A percentile compares a stretch with the other conserved stretches of the same genome.
These are phyloP conservation scores for Schizochytrium sp. DNA, from an alignment of 108 stramenopile genomes.

Conservation along the genomic window DNA sequence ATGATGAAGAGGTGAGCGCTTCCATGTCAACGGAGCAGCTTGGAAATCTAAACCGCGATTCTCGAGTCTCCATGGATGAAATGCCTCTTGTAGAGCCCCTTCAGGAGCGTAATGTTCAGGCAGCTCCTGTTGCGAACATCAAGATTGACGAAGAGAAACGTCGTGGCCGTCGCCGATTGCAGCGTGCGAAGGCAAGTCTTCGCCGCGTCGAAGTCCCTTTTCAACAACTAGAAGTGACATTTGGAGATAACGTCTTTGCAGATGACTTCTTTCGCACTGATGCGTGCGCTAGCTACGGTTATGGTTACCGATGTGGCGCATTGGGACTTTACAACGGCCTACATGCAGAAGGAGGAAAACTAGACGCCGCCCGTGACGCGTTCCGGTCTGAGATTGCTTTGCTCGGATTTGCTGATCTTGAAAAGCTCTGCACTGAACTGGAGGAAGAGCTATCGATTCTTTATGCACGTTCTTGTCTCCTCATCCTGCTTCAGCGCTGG, in stretches of 20 bases:
- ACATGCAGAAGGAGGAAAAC: neutral
- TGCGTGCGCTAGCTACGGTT: conserved; percentile 57
- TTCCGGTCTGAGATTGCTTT: conserved; percentile 66
- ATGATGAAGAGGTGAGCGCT: neutral
- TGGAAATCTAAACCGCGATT: neutral
- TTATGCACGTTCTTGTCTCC: conserved; percentile 67
- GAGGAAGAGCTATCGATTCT: conserved; percentile 66
- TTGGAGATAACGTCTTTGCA: conserved; percentile 52
- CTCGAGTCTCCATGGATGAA: neutral
- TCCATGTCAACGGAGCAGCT: conserved; percentile 27
- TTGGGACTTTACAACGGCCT: conserved; percentile 60
- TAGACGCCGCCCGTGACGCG: conserved; percentile 59
- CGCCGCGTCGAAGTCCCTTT: neutral
- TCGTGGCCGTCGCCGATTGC: neutral
- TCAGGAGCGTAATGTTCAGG: neutral
- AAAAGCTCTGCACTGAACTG: conserved; percentile 65
- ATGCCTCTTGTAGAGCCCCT: neutral
- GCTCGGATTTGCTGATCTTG: conserved; percentile 63
- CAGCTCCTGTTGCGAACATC: neutral
- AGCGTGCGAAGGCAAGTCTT: conserved; percentile 16
- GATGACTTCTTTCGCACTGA: conserved; percentile 63
- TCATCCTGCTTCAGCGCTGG: conserved; percentile 68
- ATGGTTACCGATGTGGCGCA: conserved; percentile 46
- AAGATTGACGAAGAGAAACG: conserved; percentile 18
- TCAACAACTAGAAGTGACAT: conserved; percentile 58